Evolutionary conservation across 495 filamentous ascomycete genomes (phyloP).

Genomic region (Neurospora discreta): DNA sequence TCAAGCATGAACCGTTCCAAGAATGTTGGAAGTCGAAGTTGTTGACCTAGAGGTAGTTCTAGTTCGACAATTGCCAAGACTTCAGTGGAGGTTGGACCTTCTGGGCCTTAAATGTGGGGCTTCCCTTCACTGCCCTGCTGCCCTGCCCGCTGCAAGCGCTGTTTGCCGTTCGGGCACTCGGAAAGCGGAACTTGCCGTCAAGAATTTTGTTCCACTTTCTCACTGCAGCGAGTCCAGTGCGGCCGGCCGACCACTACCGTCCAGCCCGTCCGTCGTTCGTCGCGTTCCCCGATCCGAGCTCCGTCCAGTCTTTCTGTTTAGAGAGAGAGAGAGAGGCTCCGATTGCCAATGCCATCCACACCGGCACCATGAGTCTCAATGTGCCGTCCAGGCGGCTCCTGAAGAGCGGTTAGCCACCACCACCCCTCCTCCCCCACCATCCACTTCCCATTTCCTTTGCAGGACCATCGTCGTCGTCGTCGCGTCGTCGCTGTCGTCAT

Average conservation of each 20-base stretch:
- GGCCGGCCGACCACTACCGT: not conserved
- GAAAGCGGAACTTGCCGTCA: not conserved
- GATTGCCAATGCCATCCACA: constrained; percentile 13
- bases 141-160: not conserved
- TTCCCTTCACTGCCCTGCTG: not conserved
- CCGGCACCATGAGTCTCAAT: constrained; percentile 33
- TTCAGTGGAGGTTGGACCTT: not conserved
- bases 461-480: not conserved
- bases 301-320: not conserved
- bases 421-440: not conserved
- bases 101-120: not conserved
- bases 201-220: not conserved
- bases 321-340: not conserved
- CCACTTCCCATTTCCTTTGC: not conserved
- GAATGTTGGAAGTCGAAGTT: no score
- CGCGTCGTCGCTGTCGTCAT: not conserved
- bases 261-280: not conserved
- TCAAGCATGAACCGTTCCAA: no score
- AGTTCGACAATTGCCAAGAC: not conserved
- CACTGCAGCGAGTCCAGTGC: not conserved
- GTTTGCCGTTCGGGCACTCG: not conserved
- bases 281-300: not conserved
- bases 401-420: constrained; percentile 23
- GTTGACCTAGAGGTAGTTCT: no score
- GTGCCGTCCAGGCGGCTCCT: constrained; percentile 32